Evolutionary conservation across 1,284 basidiomycete genomes (phyloP).

Genomic region (Earliella scabrosa): DNA sequence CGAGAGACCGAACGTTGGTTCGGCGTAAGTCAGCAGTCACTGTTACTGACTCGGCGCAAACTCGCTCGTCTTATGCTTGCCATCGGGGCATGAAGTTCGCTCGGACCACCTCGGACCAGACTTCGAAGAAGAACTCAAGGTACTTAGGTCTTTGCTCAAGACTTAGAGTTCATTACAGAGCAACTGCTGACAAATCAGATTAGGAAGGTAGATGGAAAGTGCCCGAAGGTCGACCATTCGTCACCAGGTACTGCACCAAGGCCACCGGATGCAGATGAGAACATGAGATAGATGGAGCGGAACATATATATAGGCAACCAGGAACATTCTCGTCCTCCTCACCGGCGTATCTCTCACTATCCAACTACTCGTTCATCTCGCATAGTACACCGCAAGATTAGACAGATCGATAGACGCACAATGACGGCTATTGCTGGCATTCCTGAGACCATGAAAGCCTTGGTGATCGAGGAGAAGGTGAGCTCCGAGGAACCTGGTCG

Average conservation of each 20-base stretch:
- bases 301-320: neutral
- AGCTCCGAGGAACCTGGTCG: neutral
- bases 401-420: no score
- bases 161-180: neutral
- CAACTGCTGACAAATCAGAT: neutral
- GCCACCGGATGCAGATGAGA: neutral
- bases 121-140: no score
- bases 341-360: neutral
- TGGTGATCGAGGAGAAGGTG: constrained; percentile 23
- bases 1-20: no score
- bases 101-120: no score
- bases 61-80: no score
- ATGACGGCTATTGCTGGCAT: no score
- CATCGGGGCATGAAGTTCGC: no score
- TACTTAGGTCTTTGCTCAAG: no score
- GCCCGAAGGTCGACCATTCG: neutral
- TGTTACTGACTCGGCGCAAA: no score
- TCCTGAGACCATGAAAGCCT: constrained; percentile 24
- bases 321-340: neutral
- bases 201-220: no score
- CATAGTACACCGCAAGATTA: no score
- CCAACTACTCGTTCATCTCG: neutral
- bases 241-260: neutral
- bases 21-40: no score
- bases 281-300: neutral